Base-by-base conservation (phyloP, 352 stramenopile species). In the Phytopythium cucurbitacearum region DNA sequence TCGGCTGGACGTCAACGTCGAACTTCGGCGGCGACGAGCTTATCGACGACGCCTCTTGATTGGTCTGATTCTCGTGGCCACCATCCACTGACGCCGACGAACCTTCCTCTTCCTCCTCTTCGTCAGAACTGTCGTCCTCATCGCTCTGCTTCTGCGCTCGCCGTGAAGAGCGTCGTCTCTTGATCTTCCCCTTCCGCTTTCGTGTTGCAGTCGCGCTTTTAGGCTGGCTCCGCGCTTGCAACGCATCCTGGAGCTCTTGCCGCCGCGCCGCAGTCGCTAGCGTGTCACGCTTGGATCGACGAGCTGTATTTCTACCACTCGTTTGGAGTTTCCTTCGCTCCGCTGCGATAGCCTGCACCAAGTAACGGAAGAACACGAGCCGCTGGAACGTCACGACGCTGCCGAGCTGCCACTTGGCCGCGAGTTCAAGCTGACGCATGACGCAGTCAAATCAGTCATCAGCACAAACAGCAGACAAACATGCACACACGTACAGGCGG, bases 291-390 rank as follows among this genome's bases (percentile, higher is more conserved):
- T 54, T 58, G 15, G 35, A 39, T 47, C 43, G 52, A 41, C 45
- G 52, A 0, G n/a, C 13, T 6, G 0, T 7, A 4, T 16, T 40
- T 28, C 21, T 28, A 28, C 5, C n/a, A 44, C n/a, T 48, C 35
- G 13, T 21, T 36, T 13, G n/a, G 40, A 57, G 3, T 34, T 49
- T 57, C 16, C 12, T 13, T 35, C 62, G 52, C 52, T 80, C 67
- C 0, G 12, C 47, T 45, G 61, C 56, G 7, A 83, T 53, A 16
- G 68, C 55, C 6, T 79, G 54, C 9, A 84, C 59, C 4, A 86
- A 64, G 38, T 74, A 79, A 4, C 74, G 73, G 37, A 84, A 85
- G 44, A 76, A 85, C 6, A 86, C 58, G 21, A 89, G 51, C 13
- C 79, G 72, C 50, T 87, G 79, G 5, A 81, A 55, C 28, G 57